Evolutionary conservation across 2,329 filamentous ascomycete species (phyloP).

Genomic region (Seiridium cupressi): DNA sequence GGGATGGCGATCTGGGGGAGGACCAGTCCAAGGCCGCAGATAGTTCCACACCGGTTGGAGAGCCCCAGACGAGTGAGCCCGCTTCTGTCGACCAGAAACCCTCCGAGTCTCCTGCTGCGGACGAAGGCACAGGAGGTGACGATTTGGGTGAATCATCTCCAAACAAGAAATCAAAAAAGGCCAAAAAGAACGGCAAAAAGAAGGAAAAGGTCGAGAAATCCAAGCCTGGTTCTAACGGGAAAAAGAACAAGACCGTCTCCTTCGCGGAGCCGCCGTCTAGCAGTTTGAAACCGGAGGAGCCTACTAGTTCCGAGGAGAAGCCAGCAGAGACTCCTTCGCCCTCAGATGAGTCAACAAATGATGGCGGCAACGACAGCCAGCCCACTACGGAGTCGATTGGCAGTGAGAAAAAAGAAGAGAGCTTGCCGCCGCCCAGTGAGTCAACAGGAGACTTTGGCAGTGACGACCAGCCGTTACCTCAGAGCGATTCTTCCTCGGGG

Average conservation of each 20-base stretch:
- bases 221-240: slow-evolving; percentile 1
- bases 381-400: neutral
- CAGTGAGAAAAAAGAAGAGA: neutral
- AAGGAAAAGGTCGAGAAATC: slow-evolving; percentile 8
- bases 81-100: neutral
- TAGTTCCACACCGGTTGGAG: neutral
- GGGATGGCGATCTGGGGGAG: neutral
- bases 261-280: neutral
- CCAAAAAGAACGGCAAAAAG: slow-evolving; percentile 11
- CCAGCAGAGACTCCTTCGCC: neutral
- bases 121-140: neutral
- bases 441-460: neutral
- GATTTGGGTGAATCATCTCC: neutral
- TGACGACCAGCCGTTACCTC: too few relatives aligned
- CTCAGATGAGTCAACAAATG: neutral
- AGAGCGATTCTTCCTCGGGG: too few relatives aligned
- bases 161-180: slow-evolving; percentile 5
- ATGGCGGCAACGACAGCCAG: neutral
- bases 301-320: neutral
- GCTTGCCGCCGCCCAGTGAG: neutral
- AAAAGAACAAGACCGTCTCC: neutral
- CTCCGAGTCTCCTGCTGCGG: neutral
- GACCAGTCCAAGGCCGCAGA: neutral
- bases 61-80: neutral
- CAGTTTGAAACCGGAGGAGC: neutral